Conservation (phyloP, 192 early-diverging fungal species). For the Coemansia reversa region DNA sequence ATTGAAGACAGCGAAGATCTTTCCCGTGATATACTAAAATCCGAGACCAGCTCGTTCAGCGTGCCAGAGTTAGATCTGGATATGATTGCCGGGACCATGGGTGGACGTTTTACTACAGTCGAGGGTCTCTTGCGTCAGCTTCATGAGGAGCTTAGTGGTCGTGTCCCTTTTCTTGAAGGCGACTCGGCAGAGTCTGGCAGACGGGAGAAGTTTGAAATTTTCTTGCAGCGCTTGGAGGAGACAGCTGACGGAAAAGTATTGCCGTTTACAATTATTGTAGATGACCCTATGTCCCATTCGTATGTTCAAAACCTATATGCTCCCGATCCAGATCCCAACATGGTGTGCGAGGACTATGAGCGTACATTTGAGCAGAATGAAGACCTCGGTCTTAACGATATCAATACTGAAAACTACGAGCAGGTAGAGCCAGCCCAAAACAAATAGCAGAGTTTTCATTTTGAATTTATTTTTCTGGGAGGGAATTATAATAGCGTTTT, state of each 20-base stretch:
- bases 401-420: slow-evolving; percentile 71
- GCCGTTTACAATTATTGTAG: slow-evolving; percentile 73
- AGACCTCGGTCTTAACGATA: slow-evolving; percentile 84
- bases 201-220: slow-evolving; percentile 59
- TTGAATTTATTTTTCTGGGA: not conserved
- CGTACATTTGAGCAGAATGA: slow-evolving; percentile 90
- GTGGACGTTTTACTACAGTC: slow-evolving; percentile 93
- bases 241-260: slow-evolving; percentile 61
- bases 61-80: slow-evolving; percentile 91
- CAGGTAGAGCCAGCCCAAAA: slow-evolving; percentile 1
- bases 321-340: slow-evolving; percentile 93
- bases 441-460: not conserved
- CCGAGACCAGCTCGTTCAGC: slow-evolving; percentile 85
- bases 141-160: slow-evolving; percentile 74
- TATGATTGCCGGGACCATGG: slow-evolving; percentile 82
- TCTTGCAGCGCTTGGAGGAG: slow-evolving; percentile 69
- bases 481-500: too few species aligned
- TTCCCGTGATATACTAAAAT: slow-evolving; percentile 90
- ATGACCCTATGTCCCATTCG: slow-evolving; percentile 91
- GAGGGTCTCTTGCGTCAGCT: slow-evolving; percentile 90
- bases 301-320: slow-evolving; percentile 92
- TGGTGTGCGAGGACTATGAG: slow-evolving; percentile 81
- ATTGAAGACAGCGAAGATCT: slow-evolving; percentile 86
- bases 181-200: slow-evolving; percentile 63
- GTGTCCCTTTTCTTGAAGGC: slow-evolving; percentile 68